phyloP scores from a whole-genome alignment of 768 basidiomycete species.

The Suillus subaureus region DNA sequence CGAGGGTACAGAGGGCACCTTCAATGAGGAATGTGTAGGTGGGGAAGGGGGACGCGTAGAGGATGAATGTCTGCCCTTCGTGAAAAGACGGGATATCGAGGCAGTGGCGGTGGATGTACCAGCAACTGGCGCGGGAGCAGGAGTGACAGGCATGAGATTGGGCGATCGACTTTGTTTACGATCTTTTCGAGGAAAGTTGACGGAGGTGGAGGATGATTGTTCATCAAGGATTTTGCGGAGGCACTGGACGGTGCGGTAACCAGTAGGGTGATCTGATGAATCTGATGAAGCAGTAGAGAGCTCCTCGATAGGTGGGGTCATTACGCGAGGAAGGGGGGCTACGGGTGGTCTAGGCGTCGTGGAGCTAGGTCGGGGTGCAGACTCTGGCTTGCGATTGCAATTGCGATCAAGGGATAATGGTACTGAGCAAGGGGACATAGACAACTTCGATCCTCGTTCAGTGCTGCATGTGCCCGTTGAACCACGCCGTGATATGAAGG shows the following conservation, averaged over 20 bases:
- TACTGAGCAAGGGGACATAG: conserved; percentile 18
- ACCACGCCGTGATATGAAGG: conserved; percentile 38
- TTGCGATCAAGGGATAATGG: conserved; percentile 18
- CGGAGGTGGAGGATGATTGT: conserved; percentile 37
- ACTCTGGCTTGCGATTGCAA: conserved; percentile 16
- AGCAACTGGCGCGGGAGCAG: conserved; percentile 53
- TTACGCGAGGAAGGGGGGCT: conserved; percentile 34
- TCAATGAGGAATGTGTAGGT: conserved; percentile 54
- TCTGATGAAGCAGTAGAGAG: conserved; percentile 51
- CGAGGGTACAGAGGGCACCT: conserved; percentile 37
- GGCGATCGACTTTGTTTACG: conserved; percentile 20
- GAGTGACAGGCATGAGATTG: conserved; percentile 39
- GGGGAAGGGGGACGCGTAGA: conserved; percentile 67
- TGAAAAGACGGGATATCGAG: conserved; percentile 75
- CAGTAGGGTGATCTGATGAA: conserved; percentile 50
- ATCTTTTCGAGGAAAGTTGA: conserved; percentile 19
- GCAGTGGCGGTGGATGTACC: conserved; percentile 79
- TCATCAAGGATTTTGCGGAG: conserved; percentile 72
- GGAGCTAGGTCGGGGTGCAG: conserved; percentile 28
- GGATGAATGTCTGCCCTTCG: conserved; percentile 57
- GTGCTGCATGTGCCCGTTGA: conserved; percentile 35
- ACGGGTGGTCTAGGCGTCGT: conserved; percentile 31
- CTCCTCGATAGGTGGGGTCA: conserved; percentile 64
- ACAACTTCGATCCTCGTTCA: conserved; percentile 21
- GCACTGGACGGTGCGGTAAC: conserved; percentile 64